Evolutionary conservation across 2,329 filamentous ascomycete genomes (phyloP), one percentile per base, ranked within the genome.

Genomic region (Colletotrichum tabaci): DNA sequence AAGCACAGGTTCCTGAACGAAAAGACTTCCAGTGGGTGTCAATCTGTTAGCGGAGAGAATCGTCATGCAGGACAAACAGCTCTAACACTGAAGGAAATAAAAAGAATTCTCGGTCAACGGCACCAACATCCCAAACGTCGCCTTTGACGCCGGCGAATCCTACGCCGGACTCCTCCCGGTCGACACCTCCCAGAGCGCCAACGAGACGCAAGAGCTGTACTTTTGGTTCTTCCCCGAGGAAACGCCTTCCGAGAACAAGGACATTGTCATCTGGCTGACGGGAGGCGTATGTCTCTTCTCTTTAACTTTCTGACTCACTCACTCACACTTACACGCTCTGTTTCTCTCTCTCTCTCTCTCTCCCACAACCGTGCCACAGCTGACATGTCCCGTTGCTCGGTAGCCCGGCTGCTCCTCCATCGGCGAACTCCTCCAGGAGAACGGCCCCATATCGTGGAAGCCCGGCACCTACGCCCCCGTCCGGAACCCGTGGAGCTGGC

Each of bases 381-480:
- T 30, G 30, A 35, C 30, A 35, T 35, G 30, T 35, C 30, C 8
- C 30, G 30, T 35, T 35, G 30, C 30, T 9, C 30, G 30, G 23
- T 35, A 87, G 84, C 87, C 87, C 16, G 87, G 87, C 40, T 89
- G 87, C 75, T 86, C 84, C 42, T 92, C 90, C 1, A 85, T 94
- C 12, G 87, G 90, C 74, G 93, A 92, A 8, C 84, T 95, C 2
- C 79, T 95, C 8, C 92, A 94, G 65, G 93, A 96, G 75, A 95
- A 94, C 76, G 93, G 93, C 0, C 92, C 93, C 0, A 92, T 94
- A 76, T 70, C 87, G 3, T 94, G 92, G 91, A 88, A 92, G 77
- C 85, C 89, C 16, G 94, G 94, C 44, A 95, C 92, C 0, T 87
- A 85, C 66, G 84, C 86, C 18, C 92, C 93, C 0, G 85, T 90